Base-by-base conservation (phyloP, 306 rosid species). In the Vigna nakashimae region DNA sequence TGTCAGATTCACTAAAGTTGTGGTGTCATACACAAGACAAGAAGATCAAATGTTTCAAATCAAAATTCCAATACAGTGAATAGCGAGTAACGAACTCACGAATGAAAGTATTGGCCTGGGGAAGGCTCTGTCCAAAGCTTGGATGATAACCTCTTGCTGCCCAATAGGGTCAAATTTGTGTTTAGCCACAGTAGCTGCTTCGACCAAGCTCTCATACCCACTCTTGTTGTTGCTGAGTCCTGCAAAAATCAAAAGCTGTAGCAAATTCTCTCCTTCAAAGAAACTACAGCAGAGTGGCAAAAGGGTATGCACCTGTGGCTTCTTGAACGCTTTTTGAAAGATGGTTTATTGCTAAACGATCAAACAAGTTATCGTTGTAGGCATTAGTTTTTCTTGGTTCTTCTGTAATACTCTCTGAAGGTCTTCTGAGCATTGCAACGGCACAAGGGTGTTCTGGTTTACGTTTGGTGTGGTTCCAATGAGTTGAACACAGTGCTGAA, bases 161-260 rank as follows among this genome's bases (percentile, higher is more conserved):
- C 86, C 85, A 70, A 60, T 38, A 7, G 85, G 83, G 72, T 75
- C 85, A 30, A 86, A 90, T 18, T 79, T 88, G 56, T 51, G 66
- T 9, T 88, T 85, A 17, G 86, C 86, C 80, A 69, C 79, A 14
- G 65, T 81, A 53, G 98, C 88, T 79, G 94, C 98, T 67, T 92
- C 98, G 42, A 89, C 90, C 67, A 96, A 77, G 87, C 98, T 87
- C 40, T 85, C 87, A 42, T 85, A 96, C 3, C 99, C 99, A 38
- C 88, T 89, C 89, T 85, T 93, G 11, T 57, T 75, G 79, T 86
- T 92, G 48, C 67, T 51, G 16, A 88, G n/a, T 77, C 99, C 99
- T 92, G 82, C 79, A 75, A 51, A 4, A 15, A 50, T 30, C 24
- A 28, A 59, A 59, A 59, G 32, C 17, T 3, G 40, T 1, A 7